Base-by-base conservation (phyloP, 179 eudicot species). In the Nepenthes alata region DNA sequence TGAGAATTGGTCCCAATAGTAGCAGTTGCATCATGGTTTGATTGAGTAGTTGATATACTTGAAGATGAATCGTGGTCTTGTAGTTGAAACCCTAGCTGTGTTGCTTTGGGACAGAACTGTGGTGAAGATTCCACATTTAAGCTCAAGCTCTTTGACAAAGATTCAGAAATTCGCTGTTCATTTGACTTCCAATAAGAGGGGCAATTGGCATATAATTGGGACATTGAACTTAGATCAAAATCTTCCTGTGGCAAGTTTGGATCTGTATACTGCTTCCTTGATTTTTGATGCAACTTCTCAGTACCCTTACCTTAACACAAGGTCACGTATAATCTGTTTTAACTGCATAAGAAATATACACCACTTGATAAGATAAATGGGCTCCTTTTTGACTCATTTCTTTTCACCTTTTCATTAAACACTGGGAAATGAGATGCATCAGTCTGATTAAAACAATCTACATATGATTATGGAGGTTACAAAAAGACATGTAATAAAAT, bases 1-100 rank as follows among this genome's bases (percentile, higher is more conserved):
- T 76, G 86, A 72, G 85, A 76, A 70, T 58, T 69, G 51, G 73
- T 61, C 53, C 76, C 77, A 5, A 71, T 74, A 57, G 67, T 73
- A 44, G 71, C 75, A 65, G 75, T 60, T 62, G 67, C 47, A 47
- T 80, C 80, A 70, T 72, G 70, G 66, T 65, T 69, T 12, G 77
- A 75, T 51, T 63, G 76, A 66, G 74, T 25, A 47, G 50, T 65
- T 45, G 74, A 75, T 58, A 64, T 74, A 64, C 79, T 75, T 6
- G 76, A 72, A 11, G 76, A 53, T 1, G 76, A 75, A 54, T 75
- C 76, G 14, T 61, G 73, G 52, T 72, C 76, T 34, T 68, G 70
- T 12, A 71, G 55, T 45, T 68, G 67, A 68, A 75, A 71, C 37
- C 73, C 65, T 57, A 75, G 55, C 0, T 71, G 53, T 52, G 58